Base-by-base conservation (phyloP, 495 filamentous ascomycete species). In the Trichoderma erinaceum region DNA sequence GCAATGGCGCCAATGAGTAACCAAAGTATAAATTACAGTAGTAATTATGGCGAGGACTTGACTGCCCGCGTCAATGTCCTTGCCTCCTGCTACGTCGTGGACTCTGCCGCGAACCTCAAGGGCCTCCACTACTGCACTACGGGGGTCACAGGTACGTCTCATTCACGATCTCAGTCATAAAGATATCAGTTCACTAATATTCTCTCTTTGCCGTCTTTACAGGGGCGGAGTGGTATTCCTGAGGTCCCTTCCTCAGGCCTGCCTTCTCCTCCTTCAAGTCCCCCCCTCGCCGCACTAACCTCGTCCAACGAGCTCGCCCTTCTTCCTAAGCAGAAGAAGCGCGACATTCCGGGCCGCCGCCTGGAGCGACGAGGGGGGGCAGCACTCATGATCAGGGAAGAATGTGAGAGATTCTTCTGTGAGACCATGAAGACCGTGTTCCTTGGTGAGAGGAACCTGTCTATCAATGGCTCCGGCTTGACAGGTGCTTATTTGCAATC, bases 351-450 rank as follows among this genome's bases (percentile, higher is more conserved):
- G n/a, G 67, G 70, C 68, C 74, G 73, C 71, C 78, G 75, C 71
- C 78, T 73, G 58, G 75, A 80, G 76, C 81, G 87, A 75, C 86
- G 85, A 85, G 89, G 88, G 89, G 93, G 92, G 90, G 93, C 93
- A 87, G 86, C 90, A 89, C 87, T 92, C 80, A 88, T 87, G 82
- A 96, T 97, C 84, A 90, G 89, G 92, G 93, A 87, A 92, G 92
- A 97, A 91, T 96, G 93, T 97, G 93, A 97, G 93, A 97, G 93
- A 81, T 93, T 97, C 86, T 95, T 97, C 85, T 97, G 93, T 84
- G 91, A 93, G 86, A 90, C 86, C 82, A 87, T 97, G 89, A 88
- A 84, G 79, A 80, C 87, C 81, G 91, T 90, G 83, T 96, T 97
- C 88, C 89, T 92, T 86, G 93, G 90, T 96, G 93, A 96, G 91